Base-by-base conservation (phyloP, 1,284 basidiomycete species). In the Inonotus obliquus region DNA sequence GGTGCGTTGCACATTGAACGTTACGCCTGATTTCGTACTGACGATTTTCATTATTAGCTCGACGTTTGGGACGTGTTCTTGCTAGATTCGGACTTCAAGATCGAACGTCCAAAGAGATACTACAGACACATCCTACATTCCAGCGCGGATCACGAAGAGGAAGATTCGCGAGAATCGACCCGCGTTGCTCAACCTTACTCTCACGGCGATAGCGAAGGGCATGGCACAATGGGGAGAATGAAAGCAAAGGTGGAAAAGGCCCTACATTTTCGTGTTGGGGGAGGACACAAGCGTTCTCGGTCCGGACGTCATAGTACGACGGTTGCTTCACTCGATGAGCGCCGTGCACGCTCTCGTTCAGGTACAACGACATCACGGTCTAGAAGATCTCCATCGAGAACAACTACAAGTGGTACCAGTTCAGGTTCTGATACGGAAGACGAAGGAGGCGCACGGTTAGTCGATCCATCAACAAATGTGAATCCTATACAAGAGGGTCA, bases 31-130 rank as follows among this genome's bases (percentile, higher is more conserved):
- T 19, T 1, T 59, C 14, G 32, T 38, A 29, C 38, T 41, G 14
- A 44, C 32, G 32, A 35, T 57, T 51, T 0, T 37, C 48, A 19
- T 44, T 41, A 2, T 41, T 67, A 94, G 87, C 78, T 87, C 3
- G 79, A 81, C 37, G 78, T 98, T 35, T 94, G 92, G 83, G 97
- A 99, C 65, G 94, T 98, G 21, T 98, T 99, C 76, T 78, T 98
- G 41, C 79, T 99, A 64, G 97, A 99, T 72, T 78, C 84, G 1
- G 91, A 96, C 69, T 99, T 99, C 72, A 80, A 82, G 59, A 94
- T 98, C 56, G 87, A 96, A 67, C 81, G 86, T 13, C 90, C 90
- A 2, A 84, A 79, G 66, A 79, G 90, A 11, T 89, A 89, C 67
- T 91, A 91, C 67, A 85, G 91, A 7, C 89, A 91, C 64, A 77